A percentile compares a stretch with the other conserved stretches of the same genome.
Conservation (phyloP, 352 stramenopile species). For the Discostella stelligera region DNA sequence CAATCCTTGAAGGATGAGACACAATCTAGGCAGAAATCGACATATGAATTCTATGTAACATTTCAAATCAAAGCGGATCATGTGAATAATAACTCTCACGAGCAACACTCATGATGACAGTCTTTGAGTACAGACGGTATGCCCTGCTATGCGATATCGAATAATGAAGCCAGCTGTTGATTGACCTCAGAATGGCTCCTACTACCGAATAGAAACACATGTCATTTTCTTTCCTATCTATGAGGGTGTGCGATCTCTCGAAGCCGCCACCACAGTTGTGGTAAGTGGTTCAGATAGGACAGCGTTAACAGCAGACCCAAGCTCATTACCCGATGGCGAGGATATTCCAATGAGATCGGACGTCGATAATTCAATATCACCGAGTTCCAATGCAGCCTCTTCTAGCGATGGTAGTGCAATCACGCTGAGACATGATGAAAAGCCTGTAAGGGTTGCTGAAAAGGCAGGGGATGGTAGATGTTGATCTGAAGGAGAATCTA, state of each 20-base stretch:
- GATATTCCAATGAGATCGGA: constrained; percentile 17
- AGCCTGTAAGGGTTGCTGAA: constrained; percentile 10
- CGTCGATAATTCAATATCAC: constrained; percentile 16
- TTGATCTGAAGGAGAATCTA: background rate
- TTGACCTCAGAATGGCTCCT: no score
- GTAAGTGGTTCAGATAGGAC: background rate
- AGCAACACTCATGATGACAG: background rate
- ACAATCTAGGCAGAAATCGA: no score
- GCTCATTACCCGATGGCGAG: constrained; percentile 7
- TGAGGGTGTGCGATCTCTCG: background rate
- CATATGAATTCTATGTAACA: no score
- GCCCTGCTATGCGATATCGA: no score
- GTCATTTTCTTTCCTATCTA: background rate
- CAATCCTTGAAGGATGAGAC: no score
- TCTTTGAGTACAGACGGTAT: background rate
- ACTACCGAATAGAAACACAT: no score
- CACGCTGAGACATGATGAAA: constrained; percentile 13
- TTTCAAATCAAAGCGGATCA: background rate
- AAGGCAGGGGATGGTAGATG: constrained; percentile 16
- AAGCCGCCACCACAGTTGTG: background rate
- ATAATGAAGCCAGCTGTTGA: no score
- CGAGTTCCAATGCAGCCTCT: constrained; percentile 25
- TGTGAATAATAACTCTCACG: background rate
- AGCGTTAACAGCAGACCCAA: background rate
- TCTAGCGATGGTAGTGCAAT: constrained; percentile 24